Conservation (phyloP, 306 rosid genomes). For the Carpinus viminea region DNA sequence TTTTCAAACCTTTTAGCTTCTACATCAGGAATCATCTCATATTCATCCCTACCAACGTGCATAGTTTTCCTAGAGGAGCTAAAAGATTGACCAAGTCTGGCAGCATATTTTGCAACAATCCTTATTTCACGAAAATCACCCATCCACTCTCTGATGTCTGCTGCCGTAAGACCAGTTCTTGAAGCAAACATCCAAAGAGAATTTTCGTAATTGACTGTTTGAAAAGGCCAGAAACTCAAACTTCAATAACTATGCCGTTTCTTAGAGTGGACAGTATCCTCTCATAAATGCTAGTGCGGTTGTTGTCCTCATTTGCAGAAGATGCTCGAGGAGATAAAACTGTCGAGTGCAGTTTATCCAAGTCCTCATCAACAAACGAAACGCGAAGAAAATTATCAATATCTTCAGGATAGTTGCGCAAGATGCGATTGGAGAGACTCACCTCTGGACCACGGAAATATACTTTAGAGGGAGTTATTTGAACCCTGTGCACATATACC, state of each 20-base stretch:
- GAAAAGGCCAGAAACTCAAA: conserved; percentile 29
- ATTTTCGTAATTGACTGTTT: too few species aligned
- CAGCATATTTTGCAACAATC: conserved; percentile 49
- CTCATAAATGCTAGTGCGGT: too few species aligned
- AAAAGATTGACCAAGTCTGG: too few species aligned
- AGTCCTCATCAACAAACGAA: conserved; percentile 50
- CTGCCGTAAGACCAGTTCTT: too few species aligned
- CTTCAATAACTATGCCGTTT: neutral
- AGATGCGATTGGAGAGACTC: conserved; percentile 42
- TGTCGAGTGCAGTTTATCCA: conserved; percentile 13
- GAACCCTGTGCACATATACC: conserved; percentile 40
- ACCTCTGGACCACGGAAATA: conserved; percentile 48
- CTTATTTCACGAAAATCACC: conserved; percentile 37
- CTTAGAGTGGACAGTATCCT: too few species aligned
- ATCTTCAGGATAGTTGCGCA: conserved; percentile 33
- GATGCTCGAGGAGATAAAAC: too few species aligned
- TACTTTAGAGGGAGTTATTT: conserved; percentile 42
- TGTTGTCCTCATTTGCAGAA: too few species aligned
- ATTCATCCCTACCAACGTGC: too few species aligned
- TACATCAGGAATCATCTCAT: too few species aligned
- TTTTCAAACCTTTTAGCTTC: too few species aligned
- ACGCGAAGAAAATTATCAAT: conserved; percentile 44
- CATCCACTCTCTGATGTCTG: conserved; percentile 31
- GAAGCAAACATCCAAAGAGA: too few species aligned
- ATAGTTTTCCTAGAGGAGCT: too few species aligned